Evolutionary conservation across 805 yeast genomes (phyloP).

Genomic region (Spathaspora gorwiae): DNA sequence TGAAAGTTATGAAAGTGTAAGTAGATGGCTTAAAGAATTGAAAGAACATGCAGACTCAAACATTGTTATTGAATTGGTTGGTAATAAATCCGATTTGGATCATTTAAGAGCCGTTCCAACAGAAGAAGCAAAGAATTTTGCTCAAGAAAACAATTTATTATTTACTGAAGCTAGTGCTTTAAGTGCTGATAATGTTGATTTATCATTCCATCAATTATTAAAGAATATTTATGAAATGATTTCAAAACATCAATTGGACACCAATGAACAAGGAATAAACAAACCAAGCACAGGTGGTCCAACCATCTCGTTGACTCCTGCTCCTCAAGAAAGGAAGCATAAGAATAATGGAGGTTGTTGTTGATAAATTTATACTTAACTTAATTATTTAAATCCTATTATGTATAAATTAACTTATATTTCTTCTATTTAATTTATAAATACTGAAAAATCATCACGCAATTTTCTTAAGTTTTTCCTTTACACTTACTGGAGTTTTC

Average conservation of each 20-base stretch:
- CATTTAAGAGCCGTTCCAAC: conserved; percentile 96
- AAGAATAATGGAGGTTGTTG: conserved; percentile 67
- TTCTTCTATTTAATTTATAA: not conserved
- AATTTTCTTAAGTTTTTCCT: conserved; percentile 13
- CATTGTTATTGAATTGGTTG: conserved; percentile 90
- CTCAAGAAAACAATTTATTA: conserved; percentile 83
- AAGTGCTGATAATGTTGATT: conserved; percentile 90
- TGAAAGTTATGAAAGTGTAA: conserved; percentile 78
- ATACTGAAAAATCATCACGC: not conserved
- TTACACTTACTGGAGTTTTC: conserved; percentile 28
- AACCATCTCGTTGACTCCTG: conserved; percentile 87
- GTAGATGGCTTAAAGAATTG: conserved; percentile 87
- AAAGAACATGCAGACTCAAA: conserved; percentile 91
- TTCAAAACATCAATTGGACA: conserved; percentile 85
- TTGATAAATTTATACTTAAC: conserved; percentile 22
- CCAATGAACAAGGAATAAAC: conserved; percentile 59
- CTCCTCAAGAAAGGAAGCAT: conserved; percentile 73
- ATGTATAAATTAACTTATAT: not conserved
- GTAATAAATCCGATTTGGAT: conserved; percentile 85
- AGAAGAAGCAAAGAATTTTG: conserved; percentile 93
- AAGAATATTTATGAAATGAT: conserved; percentile 94
- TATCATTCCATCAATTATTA: conserved; percentile 87
- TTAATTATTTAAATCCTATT: no score
- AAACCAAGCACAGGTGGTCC: conserved; percentile 79
- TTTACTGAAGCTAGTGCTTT: conserved; percentile 96